Conservation (phyloP, 106 monocot genomes). For the Posidonia australis region DNA sequence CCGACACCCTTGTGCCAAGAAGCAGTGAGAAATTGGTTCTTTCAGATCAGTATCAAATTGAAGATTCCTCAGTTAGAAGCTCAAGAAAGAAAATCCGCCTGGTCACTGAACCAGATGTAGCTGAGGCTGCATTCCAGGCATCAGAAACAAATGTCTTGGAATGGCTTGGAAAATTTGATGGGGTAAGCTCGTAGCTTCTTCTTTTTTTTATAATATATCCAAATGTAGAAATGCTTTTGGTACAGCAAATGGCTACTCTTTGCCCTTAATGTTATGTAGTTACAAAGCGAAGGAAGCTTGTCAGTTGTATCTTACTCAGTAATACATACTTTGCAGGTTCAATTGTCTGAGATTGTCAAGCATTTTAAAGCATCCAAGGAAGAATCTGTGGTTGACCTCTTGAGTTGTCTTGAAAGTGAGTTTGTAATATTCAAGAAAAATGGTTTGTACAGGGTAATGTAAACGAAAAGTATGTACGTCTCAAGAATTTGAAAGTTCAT, state of each 20-base stretch:
- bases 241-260: background rate
- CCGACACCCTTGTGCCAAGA: background rate
- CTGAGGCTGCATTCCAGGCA: conserved; percentile 14
- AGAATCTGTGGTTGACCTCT: conserved; percentile 28
- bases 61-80: conserved; percentile 11
- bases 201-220: background rate
- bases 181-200: conserved; percentile 24
- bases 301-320: no score
- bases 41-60: conserved; percentile 14
- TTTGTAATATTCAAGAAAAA: conserved; percentile 81
- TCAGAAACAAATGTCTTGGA: conserved; percentile 39
- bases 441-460: conserved; percentile 51
- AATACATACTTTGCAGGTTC: conserved; percentile 32
- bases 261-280: background rate
- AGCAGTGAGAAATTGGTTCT: conserved; percentile 2
- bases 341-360: conserved; percentile 20
- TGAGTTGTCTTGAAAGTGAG: conserved; percentile 50
- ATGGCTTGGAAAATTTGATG: conserved; percentile 34
- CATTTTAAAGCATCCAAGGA: conserved; percentile 42
- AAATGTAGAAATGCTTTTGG: background rate
- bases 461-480: background rate
- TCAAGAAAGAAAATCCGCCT: conserved; percentile 33
- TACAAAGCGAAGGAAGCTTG: background rate
- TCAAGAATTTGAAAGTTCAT: no score
- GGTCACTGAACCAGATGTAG: conserved; percentile 7